These are phyloP conservation scores for Rhododendron williamsianum DNA, from an alignment of 148 eudicot genomes.

Conservation along the genomic window DNA sequence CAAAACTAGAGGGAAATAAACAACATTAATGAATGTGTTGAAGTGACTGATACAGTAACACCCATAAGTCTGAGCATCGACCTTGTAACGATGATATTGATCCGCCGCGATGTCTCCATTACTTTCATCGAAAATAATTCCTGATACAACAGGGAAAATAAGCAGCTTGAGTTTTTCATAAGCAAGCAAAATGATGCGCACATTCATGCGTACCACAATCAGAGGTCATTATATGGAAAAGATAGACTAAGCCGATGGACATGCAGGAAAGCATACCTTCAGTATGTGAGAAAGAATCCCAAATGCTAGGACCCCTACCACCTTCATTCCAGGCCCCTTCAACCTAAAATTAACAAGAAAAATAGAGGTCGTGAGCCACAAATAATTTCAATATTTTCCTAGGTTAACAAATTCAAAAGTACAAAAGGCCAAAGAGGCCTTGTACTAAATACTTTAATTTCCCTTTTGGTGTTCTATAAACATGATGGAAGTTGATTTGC, in stretches of 20 bases:
- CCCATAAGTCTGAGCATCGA: conserved; percentile 13
- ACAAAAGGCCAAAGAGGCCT: neutral
- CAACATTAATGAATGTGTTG: neutral
- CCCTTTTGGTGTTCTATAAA: neutral
- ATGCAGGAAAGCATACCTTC: conserved; percentile 24
- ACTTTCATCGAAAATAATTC: conserved; percentile 53
- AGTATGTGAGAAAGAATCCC: conserved; percentile 59
- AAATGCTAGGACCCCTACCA: conserved; percentile 59
- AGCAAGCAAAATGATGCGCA: neutral
- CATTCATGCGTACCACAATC: neutral
- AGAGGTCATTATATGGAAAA: conserved; percentile 4
- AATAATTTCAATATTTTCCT: neutral
- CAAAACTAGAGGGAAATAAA: neutral
- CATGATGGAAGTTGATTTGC: neutral
- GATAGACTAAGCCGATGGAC: neutral
- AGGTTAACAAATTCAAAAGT: neutral
- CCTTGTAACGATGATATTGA: conserved; percentile 83
- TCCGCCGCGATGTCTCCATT: conserved; percentile 70
- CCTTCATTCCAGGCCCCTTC: conserved; percentile 31
- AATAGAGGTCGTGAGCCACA: neutral
- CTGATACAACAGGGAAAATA: conserved; percentile 14
- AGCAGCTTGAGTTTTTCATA: neutral
- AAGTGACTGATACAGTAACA: neutral
- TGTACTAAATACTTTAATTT: neutral
- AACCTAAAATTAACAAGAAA: neutral